Base-by-base conservation (phyloP, 2,329 filamentous ascomycete genomes). In the Onygenales sp. region DNA sequence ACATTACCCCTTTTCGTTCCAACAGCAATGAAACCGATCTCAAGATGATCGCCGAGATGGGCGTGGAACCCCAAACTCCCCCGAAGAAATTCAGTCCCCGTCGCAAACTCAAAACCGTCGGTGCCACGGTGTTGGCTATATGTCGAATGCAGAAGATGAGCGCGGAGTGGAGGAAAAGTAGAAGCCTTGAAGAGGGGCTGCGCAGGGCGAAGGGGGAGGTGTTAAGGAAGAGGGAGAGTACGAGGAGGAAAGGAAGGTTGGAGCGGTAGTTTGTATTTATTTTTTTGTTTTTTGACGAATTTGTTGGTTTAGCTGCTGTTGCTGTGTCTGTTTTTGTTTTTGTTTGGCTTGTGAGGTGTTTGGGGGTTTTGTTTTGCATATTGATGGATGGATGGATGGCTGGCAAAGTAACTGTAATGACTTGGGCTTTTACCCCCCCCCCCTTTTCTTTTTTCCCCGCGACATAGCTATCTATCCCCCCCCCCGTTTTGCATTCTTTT, bases 21-120 rank as follows among this genome's bases (percentile, higher is more conserved):
- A 54, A 68, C 69, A 97, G 93, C 75, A 98, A 97, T 75, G 86
- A 92, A 69, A 87, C 89, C 56, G 89, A 97, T 68, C 83, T 97
- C 55, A 82, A 84, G 51, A 86, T 96, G 65, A 84, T 97, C 58
- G 82, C 86, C 61, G 81, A 87, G 61, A 95, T 96, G 77, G 89
- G 87, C 58, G 82, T 88, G 58, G 79, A 76, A 36, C 72, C 68
- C 33, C 66, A 64, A 36, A 64, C 64, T 36, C 61, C 45, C 3
- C 48, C 63, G 46, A 60, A 54, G 35, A 63, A 61, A 56, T 53
- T 64, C 54, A 63, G 63, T 43, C 66, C 72, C 47, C 64, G 66
- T 36, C 69, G 67, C 55, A 76, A 74, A 55, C 60, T 77, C 35
- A 69, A 68, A 53, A 68, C 69, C 9, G 71, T 68, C 31, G 66